Percentiles rank a stretch among this genome's conserved stretches.
phyloP scores from a whole-genome alignment of 2,329 filamentous ascomycete species.

The Penicillium sp. region DNA sequence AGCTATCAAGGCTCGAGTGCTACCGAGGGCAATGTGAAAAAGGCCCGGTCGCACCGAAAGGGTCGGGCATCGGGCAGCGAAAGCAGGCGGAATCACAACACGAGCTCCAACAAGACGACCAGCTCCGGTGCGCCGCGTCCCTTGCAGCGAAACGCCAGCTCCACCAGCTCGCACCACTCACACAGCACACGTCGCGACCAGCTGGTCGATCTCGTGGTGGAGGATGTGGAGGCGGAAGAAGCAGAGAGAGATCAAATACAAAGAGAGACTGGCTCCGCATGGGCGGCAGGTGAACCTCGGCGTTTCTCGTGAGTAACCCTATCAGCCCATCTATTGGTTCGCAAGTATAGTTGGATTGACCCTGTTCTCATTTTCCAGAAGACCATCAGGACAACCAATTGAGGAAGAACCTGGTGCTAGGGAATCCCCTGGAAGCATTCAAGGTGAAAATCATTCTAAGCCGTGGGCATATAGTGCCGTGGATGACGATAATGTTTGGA shows the following conservation, averaged over 20 bases:
- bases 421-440: slow-evolving; percentile 6
- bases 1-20: slow-evolving; percentile 44
- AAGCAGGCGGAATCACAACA: slow-evolving; percentile 23
- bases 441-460: slow-evolving; percentile 16
- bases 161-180: slow-evolving; percentile 51
- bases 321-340: slow-evolving; percentile 1
- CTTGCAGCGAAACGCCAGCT: slow-evolving; percentile 29
- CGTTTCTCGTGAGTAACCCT: slow-evolving; percentile 30
- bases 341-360: slow-evolving; percentile 13
- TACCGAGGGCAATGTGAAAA: slow-evolving; percentile 35
- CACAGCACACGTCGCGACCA: slow-evolving; percentile 57
- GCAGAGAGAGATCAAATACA: slow-evolving; percentile 57
- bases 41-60: slow-evolving; percentile 35
- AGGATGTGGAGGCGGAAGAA: slow-evolving; percentile 59
- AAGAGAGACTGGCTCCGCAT: slow-evolving; percentile 58
- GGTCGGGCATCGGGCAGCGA: slow-evolving; percentile 26
- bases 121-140: slow-evolving; percentile 20
- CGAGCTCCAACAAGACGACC: slow-evolving; percentile 33
- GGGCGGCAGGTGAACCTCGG: slow-evolving; percentile 47
- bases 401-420: slow-evolving; percentile 19
- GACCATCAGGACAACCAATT: slow-evolving; percentile 29
- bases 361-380: slow-evolving; percentile 22
- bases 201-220: slow-evolving; percentile 62
- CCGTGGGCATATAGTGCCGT: slow-evolving; percentile 29
- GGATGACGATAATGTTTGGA: slow-evolving; percentile 37